Evolutionary conservation across 768 basidiomycete genomes (phyloP), one percentile per base, ranked within the genome.

Genomic region (Kwoniella dendrophila): DNA sequence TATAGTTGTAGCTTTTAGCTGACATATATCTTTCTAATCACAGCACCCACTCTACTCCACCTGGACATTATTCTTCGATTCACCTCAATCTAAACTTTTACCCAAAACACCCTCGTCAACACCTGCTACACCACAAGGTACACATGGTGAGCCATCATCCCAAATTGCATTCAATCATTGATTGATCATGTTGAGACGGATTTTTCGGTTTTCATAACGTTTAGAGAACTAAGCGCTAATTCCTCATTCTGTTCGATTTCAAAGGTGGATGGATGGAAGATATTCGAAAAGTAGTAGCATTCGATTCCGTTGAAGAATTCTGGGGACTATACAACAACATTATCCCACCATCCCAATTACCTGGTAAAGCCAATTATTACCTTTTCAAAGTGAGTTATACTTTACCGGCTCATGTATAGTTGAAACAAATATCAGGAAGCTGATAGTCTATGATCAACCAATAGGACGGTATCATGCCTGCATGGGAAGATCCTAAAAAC

Each of bases 241-340:
- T 22, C 4, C 38, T 40, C 12, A 5, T 40, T 40, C 30, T 26
- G 12, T 20, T 32, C 33, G 20, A 54, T 49, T 4, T 41, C 29
- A 44, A 47, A n/a, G 80, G 80, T 38, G 74, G 90, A 22, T 99
- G 96, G 96, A 96, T 97, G 91, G 95, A 99, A 74, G 92, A 97
- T 73, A 94, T 99, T 75, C 92, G 94, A 74, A 89, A 90, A 59
- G 95, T 99, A 56, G 92, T 97, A 78, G 88, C 85, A 64, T 96
- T 99, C 76, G 90, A 95, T 74, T 90, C 89, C 62, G 96, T 99
- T 20, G 96, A 99, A 81, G 95, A 97, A 80, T 99, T 99, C 81
- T 99, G 96, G 96, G 95, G 95, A 90, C 81, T 96, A 66, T 94
- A 96, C 82, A 96, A 97, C 81, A 96, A 97, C 81, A 95, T 98